phyloP scores from a whole-genome alignment of 169 alveolate genomes.

The Eimeria praecox region DNA sequence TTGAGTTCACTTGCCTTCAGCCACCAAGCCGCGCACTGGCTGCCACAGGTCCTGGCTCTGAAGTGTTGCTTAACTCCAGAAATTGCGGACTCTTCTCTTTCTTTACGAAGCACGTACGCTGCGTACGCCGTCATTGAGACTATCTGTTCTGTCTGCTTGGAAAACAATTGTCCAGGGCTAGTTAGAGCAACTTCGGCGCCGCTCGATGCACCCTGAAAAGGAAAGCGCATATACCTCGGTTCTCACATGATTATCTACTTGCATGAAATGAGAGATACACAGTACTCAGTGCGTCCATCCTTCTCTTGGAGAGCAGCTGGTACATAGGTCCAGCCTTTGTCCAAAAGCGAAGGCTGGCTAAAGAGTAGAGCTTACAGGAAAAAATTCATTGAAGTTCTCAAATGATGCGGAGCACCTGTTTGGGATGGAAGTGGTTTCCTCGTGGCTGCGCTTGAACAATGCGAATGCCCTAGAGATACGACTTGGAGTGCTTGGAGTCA shows the following conservation, averaged over 20 bases:
- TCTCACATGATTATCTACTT: not conserved
- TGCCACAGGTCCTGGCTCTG: not conserved
- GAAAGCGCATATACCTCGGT: no score
- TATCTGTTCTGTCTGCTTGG: conserved; percentile 21
- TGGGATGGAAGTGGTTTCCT: not conserved
- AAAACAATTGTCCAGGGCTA: not conserved
- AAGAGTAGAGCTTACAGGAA: conserved; percentile 30
- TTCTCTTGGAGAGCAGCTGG: not conserved
- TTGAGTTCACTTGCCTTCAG: conserved; percentile 62
- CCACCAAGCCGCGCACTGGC: conserved; percentile 66
- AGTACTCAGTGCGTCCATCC: not conserved
- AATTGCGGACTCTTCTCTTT: conserved; percentile 53
- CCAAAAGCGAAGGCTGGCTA: not conserved
- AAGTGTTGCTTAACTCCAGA: conserved; percentile 58
- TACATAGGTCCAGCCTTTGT: not conserved
- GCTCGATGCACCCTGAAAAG: conserved; percentile 27
- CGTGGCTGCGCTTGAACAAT: not conserved
- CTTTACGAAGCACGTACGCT: conserved; percentile 59
- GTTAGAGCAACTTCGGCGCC: not conserved
- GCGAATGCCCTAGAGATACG: not conserved
- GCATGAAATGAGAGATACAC: not conserved
- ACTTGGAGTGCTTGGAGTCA: conserved; percentile 34
- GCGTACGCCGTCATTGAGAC: conserved; percentile 36
- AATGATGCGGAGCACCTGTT: conserved; percentile 33
- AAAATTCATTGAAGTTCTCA: not conserved